Evolutionary conservation across 257 asterid species (phyloP).

Genomic region (Paraleonurus japonicus): DNA sequence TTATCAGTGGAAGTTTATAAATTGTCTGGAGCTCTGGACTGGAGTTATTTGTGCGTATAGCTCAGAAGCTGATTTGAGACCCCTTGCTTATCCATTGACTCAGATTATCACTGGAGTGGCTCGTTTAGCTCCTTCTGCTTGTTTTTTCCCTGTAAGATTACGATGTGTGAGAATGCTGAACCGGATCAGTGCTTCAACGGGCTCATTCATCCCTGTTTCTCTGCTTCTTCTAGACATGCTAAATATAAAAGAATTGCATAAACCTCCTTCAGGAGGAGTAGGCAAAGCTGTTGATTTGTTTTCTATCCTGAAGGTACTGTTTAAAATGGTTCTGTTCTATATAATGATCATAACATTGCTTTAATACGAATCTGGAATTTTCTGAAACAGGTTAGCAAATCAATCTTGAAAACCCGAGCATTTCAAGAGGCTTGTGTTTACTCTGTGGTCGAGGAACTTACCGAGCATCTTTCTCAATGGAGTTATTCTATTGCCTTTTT

Average conservation of each 20-base stretch:
- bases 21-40: constrained; percentile 96
- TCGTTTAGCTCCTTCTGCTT: constrained; percentile 88
- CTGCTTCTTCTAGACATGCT: constrained; percentile 80
- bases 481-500: constrained; percentile 78
- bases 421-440: constrained; percentile 92
- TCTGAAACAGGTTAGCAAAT: constrained; percentile 66
- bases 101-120: constrained; percentile 89
- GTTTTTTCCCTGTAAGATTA: constrained; percentile 84
- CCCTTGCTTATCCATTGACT: constrained; percentile 88
- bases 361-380: constrained; percentile 20
- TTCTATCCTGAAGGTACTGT: constrained; percentile 64
- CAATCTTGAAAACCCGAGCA: constrained; percentile 75
- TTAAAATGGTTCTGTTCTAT: constrained; percentile 9
- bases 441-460: constrained; percentile 79
- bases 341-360: not conserved
- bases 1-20: constrained; percentile 90
- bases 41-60: constrained; percentile 76
- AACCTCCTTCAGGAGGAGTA: constrained; percentile 87
- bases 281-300: constrained; percentile 83
- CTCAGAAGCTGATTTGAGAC: constrained; percentile 71
- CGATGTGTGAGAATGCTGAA: constrained; percentile 94
- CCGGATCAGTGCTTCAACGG: constrained; percentile 74
- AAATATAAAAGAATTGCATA: constrained; percentile 85
- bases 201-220: constrained; percentile 80
- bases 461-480: constrained; percentile 93